These are phyloP conservation scores for Kockovaella imperatae DNA, from an alignment of 768 basidiomycete species.

Conservation along the genomic window DNA sequence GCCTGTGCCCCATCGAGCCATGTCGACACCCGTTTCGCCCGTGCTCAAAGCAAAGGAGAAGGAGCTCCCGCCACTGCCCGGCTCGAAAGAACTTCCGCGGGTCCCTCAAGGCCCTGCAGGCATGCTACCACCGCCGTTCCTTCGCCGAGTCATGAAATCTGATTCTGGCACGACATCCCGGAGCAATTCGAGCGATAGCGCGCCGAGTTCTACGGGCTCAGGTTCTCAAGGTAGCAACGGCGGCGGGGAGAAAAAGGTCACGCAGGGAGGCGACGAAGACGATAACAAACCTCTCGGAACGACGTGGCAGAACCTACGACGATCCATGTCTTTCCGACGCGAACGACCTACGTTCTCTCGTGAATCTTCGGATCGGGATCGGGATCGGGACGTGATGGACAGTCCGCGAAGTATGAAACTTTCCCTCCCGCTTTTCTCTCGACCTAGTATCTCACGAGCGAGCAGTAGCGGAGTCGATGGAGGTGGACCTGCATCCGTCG, in stretches of 20 bases:
- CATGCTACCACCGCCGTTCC: not conserved
- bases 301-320: slow-evolving; percentile 12
- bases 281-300: not conserved
- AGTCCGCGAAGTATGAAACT: not conserved
- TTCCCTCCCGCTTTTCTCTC: not conserved
- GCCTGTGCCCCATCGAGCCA: not conserved
- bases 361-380: not conserved
- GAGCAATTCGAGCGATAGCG: not conserved
- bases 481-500: too few relatives aligned
- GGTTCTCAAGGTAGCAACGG: not conserved
- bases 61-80: not conserved
- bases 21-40: slow-evolving; percentile 18
- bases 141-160: not conserved
- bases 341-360: not conserved
- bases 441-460: not conserved
- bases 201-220: not conserved
- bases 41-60: slow-evolving; percentile 7
- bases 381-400: not conserved
- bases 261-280: not conserved
- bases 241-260: not conserved
- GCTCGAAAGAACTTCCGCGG: not conserved
- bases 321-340: slow-evolving; percentile 5
- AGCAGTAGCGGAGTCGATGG: too few relatives aligned
- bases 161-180: not conserved
- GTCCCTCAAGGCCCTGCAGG: not conserved